These are phyloP conservation scores for Beauveria sp. DNA, from an alignment of 2,329 filamentous ascomycete species.

Conservation along the genomic window DNA sequence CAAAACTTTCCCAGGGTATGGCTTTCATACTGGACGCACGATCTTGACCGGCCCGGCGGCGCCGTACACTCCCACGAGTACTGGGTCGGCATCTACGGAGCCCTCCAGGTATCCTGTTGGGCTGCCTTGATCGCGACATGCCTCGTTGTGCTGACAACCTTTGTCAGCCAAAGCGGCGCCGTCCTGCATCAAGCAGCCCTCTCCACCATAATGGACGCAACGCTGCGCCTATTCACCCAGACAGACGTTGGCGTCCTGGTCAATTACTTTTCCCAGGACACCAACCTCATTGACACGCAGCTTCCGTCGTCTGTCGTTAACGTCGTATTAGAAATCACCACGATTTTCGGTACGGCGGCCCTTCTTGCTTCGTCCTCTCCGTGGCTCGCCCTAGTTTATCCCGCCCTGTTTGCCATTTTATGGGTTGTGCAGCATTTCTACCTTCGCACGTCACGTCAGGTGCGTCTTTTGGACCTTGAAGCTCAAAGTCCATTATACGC, in stretches of 20 bases:
- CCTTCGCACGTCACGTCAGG: slow-evolving; percentile 21
- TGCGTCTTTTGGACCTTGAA: slow-evolving; percentile 30
- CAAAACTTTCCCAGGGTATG: slow-evolving; percentile 20
- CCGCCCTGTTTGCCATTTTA: slow-evolving; percentile 40
- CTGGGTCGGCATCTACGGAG: background rate
- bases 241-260: slow-evolving; percentile 27
- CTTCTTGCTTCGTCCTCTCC: slow-evolving; percentile 36
- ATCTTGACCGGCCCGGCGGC: slow-evolving; percentile 10
- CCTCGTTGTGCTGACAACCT: slow-evolving; percentile 15
- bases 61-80: slow-evolving; percentile 3
- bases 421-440: slow-evolving; percentile 23
- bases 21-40: slow-evolving; percentile 25
- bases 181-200: slow-evolving; percentile 19
- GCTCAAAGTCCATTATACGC: slow-evolving; percentile 32
- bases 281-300: slow-evolving; percentile 24
- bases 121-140: slow-evolving; percentile 7
- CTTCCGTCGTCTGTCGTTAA: slow-evolving; percentile 21
- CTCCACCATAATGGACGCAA: slow-evolving; percentile 19
- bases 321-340: slow-evolving; percentile 26
- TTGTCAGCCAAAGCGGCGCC: background rate
- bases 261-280: slow-evolving; percentile 30
- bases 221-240: slow-evolving; percentile 25
- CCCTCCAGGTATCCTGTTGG: background rate
- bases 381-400: slow-evolving; percentile 42
- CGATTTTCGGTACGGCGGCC: slow-evolving; percentile 38